These are phyloP conservation scores for Sphaceloma murrayae DNA, from an alignment of 2,329 filamentous ascomycete species.

Conservation along the genomic window DNA sequence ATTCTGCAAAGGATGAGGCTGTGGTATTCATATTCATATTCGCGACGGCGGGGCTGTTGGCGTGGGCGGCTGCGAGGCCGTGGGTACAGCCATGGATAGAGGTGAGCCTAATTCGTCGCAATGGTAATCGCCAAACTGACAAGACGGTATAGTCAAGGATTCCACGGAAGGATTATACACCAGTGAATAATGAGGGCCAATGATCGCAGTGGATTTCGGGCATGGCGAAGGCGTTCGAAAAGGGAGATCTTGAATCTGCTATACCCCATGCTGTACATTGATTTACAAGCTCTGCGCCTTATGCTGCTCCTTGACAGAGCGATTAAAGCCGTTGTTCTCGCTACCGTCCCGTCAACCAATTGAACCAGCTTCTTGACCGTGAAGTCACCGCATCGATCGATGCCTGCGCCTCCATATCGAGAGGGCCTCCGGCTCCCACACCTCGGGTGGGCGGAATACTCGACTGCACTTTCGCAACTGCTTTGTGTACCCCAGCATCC, in stretches of 20 bases:
- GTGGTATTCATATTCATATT: constrained; percentile 59
- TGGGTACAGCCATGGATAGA: constrained; percentile 49
- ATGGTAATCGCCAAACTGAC: constrained; percentile 12
- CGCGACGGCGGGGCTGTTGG: constrained; percentile 50
- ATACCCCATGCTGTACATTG: constrained; percentile 18
- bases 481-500: constrained; percentile 13
- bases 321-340: not conserved
- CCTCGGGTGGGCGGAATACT: not conserved
- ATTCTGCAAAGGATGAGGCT: constrained; percentile 57
- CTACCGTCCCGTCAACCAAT: constrained; percentile 35
- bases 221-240: constrained; percentile 12
- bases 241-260: not conserved
- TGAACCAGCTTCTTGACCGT: constrained; percentile 37
- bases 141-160: constrained; percentile 1
- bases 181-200: constrained; percentile 28
- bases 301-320: too few species aligned
- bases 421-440: constrained; percentile 31
- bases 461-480: constrained; percentile 16
- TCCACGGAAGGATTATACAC: constrained; percentile 38
- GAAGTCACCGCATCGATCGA: constrained; percentile 30
- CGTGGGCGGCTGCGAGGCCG: constrained; percentile 51
- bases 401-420: constrained; percentile 39
- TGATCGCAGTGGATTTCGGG: constrained; percentile 7
- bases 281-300: too few species aligned
- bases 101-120: constrained; percentile 29